Conservation (phyloP, 2,329 filamentous ascomycete species). For the Phaeosphaeria sp. region DNA sequence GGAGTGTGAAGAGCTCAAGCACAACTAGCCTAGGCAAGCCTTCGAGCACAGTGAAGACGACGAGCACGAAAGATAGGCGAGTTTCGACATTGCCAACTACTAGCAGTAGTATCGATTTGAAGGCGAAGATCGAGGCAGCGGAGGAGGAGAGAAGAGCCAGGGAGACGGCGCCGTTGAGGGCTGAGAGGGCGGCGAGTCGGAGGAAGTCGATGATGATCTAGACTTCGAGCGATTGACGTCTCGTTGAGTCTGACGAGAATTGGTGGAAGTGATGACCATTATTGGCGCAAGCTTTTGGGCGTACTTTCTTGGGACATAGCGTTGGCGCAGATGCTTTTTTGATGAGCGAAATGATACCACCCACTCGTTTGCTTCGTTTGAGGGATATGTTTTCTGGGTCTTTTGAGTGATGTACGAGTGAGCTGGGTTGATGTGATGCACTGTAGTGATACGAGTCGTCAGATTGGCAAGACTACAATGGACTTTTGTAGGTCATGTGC, state of each 20-base stretch:
- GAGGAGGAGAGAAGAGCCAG: constrained; percentile 11
- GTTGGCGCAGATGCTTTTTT: constrained; percentile 5
- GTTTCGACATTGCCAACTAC: constrained; percentile 6
- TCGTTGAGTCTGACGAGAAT: not conserved
- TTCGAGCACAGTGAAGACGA: constrained; percentile 19
- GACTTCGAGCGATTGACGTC: not conserved
- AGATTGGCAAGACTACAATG: too few relatives aligned
- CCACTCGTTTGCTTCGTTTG: not conserved
- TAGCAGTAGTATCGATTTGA: constrained; percentile 18
- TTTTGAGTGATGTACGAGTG: not conserved
- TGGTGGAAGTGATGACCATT: not conserved
- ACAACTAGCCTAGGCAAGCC: constrained; percentile 23
- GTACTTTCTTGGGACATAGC: constrained; percentile 6
- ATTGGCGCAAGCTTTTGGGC: not conserved
- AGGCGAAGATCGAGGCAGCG: constrained; percentile 13
- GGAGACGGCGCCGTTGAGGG: constrained; percentile 31
- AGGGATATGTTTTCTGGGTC: not conserved
- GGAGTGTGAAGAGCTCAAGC: constrained; percentile 23
- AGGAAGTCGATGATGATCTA: constrained; percentile 54
- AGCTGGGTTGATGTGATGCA: not conserved
- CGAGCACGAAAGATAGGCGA: constrained; percentile 27
- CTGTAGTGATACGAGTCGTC: too few relatives aligned
- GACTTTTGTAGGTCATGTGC: too few relatives aligned
- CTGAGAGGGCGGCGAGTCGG: constrained; percentile 48
- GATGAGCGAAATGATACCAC: constrained; percentile 14